A percentile compares a stretch with the other conserved stretches of the same genome.
These are phyloP conservation scores for Trametes sp. DNA, from an alignment of 1,284 basidiomycete genomes.

Conservation along the genomic window DNA sequence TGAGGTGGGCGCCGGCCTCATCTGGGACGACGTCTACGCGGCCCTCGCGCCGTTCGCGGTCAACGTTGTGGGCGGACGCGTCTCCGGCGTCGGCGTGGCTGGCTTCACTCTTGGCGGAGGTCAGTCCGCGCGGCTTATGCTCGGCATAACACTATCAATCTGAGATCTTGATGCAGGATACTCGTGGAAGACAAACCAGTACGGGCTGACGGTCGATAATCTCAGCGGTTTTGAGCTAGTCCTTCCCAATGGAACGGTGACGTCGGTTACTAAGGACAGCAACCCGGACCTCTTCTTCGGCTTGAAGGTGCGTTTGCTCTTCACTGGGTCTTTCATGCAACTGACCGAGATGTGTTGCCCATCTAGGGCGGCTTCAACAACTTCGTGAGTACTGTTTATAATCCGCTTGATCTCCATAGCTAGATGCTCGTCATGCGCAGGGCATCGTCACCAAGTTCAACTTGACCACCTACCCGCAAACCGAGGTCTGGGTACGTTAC, in stretches of 20 bases:
- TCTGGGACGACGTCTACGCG: slow-evolving; percentile 58
- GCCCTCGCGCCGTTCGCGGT: slow-evolving; percentile 46
- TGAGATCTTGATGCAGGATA: slow-evolving; percentile 42
- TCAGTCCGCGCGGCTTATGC: slow-evolving; percentile 25
- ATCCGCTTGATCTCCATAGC: background rate
- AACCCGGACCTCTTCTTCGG: slow-evolving; percentile 49
- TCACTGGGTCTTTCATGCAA: background rate
- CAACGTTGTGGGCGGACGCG: slow-evolving; percentile 56
- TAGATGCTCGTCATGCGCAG: slow-evolving; percentile 39
- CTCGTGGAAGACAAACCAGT: slow-evolving; percentile 51
- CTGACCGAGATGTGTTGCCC: background rate
- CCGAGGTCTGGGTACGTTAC: slow-evolving; percentile 64
- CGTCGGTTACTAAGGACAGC: slow-evolving; percentile 34
- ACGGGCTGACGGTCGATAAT: slow-evolving; percentile 54
- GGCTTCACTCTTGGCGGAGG: slow-evolving; percentile 59
- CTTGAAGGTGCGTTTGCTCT: slow-evolving; percentile 45
- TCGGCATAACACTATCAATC: background rate
- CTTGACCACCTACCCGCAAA: slow-evolving; percentile 59
- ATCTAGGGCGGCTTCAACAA: slow-evolving; percentile 65
- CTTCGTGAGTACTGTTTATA: slow-evolving; percentile 50
- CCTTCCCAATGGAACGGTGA: slow-evolving; percentile 48
- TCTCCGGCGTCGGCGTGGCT: slow-evolving; percentile 50
- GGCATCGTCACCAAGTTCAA: slow-evolving; percentile 69
- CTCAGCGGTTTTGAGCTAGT: slow-evolving; percentile 49
- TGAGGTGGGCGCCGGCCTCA: slow-evolving; percentile 54